phyloP scores from a whole-genome alignment of 176 grass and related monocot species.

The Cenchrus fungigraminus region DNA sequence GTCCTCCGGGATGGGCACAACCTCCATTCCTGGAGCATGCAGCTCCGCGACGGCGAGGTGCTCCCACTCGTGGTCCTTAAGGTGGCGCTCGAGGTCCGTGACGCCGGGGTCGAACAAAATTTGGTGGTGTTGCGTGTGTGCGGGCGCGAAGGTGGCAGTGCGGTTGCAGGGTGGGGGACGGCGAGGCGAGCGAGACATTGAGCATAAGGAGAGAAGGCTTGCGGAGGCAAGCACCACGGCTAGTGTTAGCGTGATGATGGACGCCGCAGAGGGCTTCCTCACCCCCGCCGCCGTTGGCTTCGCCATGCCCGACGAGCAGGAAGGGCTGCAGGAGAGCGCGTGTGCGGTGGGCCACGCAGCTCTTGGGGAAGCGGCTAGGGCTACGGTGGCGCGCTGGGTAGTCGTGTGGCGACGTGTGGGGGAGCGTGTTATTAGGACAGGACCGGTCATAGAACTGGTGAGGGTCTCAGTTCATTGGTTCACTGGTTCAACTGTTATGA shows the following conservation, averaged over 20 bases:
- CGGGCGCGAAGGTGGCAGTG: slow-evolving; percentile 72
- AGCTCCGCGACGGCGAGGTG: slow-evolving; percentile 51
- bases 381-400: too few species aligned
- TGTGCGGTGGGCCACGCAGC: too few species aligned
- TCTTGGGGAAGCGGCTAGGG: too few species aligned
- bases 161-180: slow-evolving; percentile 35
- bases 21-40: slow-evolving; percentile 81
- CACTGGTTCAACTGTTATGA: too few species aligned
- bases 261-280: slow-evolving; percentile 46
- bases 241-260: slow-evolving; percentile 34
- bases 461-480: too few species aligned
- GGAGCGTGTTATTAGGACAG: too few species aligned
- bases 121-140: slow-evolving; percentile 26
- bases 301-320: slow-evolving; percentile 44
- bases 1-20: slow-evolving; percentile 71
- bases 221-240: slow-evolving; percentile 5
- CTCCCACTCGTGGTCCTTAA: slow-evolving; percentile 91
- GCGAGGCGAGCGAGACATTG: slow-evolving; percentile 50
- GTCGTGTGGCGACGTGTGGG: too few species aligned
- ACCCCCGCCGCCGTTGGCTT: slow-evolving; percentile 22
- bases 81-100: slow-evolving; percentile 70
- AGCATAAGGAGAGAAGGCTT: slow-evolving; percentile 56
- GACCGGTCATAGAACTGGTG: too few species aligned
- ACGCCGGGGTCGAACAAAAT: slow-evolving; percentile 89
- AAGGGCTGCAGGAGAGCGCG: too few species aligned